phyloP scores from a whole-genome alignment of 371 early-diverging fungal species.

The Lichtheimia corymbifera region DNA sequence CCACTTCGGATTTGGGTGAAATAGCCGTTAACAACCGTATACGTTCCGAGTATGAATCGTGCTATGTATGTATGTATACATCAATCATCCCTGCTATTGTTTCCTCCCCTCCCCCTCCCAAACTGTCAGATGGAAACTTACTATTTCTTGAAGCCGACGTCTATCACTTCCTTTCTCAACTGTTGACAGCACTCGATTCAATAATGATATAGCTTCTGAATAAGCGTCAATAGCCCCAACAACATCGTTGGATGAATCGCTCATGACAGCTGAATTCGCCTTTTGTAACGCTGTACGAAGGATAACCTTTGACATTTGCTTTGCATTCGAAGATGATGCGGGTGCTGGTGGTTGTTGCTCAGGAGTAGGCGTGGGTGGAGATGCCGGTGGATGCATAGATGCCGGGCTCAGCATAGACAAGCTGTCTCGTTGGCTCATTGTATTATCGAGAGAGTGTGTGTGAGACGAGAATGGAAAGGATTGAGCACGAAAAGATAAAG shows the following conservation, averaged over 20 bases:
- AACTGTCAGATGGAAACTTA: constrained; percentile 21
- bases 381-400: constrained; percentile 11
- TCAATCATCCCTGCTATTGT: no score
- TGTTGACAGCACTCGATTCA: constrained; percentile 38
- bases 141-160: constrained; percentile 43
- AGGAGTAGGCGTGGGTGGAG: constrained; percentile 21
- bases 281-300: constrained; percentile 47
- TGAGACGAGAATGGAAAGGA: no score
- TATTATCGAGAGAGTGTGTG: not conserved
- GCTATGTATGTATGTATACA: constrained; percentile 6
- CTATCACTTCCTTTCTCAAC: constrained; percentile 44
- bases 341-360: constrained; percentile 11
- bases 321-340: constrained; percentile 19
- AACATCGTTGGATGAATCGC: constrained; percentile 47
- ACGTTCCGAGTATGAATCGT: constrained; percentile 31
- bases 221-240: constrained; percentile 47
- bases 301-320: constrained; percentile 41
- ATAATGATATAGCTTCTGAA: constrained; percentile 42
- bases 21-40: constrained; percentile 25
- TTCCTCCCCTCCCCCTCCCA: no score
- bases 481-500: not conserved
- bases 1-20: constrained; percentile 26
- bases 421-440: constrained; percentile 6
- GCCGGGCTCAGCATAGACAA: constrained; percentile 5
- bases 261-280: constrained; percentile 48